A percentile compares a stretch with the other conserved stretches of the same genome.
These are phyloP conservation scores for Croton laevigatus DNA, from an alignment of 441 rosid genomes.

Conservation along the genomic window DNA sequence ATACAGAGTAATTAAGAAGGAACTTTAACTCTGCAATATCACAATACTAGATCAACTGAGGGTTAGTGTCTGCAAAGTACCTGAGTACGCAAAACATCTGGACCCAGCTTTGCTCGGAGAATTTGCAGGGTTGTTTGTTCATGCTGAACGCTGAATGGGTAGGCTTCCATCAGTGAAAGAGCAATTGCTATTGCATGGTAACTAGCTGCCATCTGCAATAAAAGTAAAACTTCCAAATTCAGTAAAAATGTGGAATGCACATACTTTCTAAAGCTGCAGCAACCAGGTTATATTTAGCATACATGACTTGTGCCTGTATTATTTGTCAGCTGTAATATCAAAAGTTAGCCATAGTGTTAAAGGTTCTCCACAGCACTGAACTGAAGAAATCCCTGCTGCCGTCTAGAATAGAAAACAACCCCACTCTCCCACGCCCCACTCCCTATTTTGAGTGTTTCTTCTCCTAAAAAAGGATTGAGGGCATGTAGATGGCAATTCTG, in stretches of 20 bases:
- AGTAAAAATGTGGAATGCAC: constrained; percentile 6
- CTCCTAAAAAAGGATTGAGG: neutral
- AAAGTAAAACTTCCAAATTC: constrained; percentile 19
- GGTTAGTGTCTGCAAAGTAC: constrained; percentile 19
- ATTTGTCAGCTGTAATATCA: neutral
- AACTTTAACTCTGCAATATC: constrained; percentile 60
- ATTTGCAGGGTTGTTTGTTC: constrained; percentile 70
- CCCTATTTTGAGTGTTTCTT: neutral
- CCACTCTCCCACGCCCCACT: no score
- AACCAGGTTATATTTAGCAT: no score
- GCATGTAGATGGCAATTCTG: neutral
- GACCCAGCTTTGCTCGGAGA: constrained; percentile 59
- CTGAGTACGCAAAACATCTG: constrained; percentile 72
- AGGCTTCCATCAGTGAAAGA: constrained; percentile 74
- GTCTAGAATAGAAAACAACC: no score
- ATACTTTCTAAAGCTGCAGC: neutral
- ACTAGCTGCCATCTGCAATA: constrained; percentile 65
- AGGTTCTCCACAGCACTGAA: neutral
- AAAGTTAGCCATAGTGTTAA: neutral
- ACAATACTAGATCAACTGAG: constrained; percentile 14
- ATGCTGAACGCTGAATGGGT: constrained; percentile 67
- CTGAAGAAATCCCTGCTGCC: neutral
- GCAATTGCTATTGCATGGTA: constrained; percentile 86
- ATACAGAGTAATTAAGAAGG: neutral
- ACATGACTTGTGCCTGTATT: no score